Evolutionary conservation across 78 protist species (phyloP), one percentile per base, ranked within the genome.

Genomic region (Dictyostelium capitatum): DNA sequence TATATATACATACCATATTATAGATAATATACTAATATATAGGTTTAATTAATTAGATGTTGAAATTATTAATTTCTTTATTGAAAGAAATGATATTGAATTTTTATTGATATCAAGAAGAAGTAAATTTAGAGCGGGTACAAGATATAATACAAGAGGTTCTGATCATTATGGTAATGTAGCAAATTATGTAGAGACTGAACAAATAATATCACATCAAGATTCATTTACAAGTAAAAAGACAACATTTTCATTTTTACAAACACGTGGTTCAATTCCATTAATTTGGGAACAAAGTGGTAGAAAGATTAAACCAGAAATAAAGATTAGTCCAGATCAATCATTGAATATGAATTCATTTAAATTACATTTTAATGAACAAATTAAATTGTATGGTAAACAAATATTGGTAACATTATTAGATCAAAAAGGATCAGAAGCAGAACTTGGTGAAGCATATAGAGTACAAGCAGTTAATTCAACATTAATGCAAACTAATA

Each of bases 171-270:
- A 23, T 54, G 96, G 96, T 48, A 74, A 77, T 69, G 96, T 92
- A 41, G 96, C 96, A 23, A 92, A 92, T 43, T 82, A 84, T 69
- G 96, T 92, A 8, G 96, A 92, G 46, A 92, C 96, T 5, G 96
- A 92, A 70, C 96, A 92, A 64, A 79, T 92, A 14, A 56, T 84
- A 47, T 59, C 48, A 30, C 41, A 84, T 23, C 84, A 62, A 43
- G 56, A 25, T 48, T 30, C 70, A 43, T 20, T 9, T 50, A 79
- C 25, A 28, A 12, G 28, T 28, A 56, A 51, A 28, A 25, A 79
- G 46, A 72, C 23, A 46, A 53, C 92, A 37, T 75, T 70, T 64
- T 82, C 96, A 75, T 92, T 80, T 64, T 91, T 83, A 12, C 83
- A 82, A 50, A 75, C 89, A 17, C n/a, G 96, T 28, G 96, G 96